phyloP scores from a whole-genome alignment of 768 basidiomycete genomes.

The Pleurotus salmoneostramineus region DNA sequence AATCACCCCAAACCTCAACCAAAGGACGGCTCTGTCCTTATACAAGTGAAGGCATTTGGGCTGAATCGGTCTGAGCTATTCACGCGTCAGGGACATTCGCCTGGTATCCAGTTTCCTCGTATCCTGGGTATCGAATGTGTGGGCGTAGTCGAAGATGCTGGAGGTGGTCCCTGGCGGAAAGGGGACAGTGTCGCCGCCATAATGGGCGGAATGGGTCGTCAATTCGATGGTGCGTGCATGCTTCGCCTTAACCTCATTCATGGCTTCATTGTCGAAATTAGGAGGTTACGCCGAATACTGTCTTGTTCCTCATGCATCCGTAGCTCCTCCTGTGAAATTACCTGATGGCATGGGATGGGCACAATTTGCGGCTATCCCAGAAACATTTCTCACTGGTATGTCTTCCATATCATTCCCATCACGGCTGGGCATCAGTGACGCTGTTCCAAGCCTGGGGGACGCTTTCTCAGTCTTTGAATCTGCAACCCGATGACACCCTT shows the following conservation, averaged over 20 bases:
- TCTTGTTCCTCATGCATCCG: conserved; percentile 17
- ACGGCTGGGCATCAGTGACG: background rate
- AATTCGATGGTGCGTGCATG: conserved; percentile 16
- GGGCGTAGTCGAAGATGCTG: conserved; percentile 21
- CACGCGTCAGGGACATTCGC: conserved; percentile 15
- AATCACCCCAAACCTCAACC: conserved; percentile 15
- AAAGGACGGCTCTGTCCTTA: conserved; percentile 18
- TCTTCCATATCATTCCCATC: background rate
- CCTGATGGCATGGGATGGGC: conserved; percentile 17
- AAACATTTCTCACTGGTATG: conserved; percentile 20
- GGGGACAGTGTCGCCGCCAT: conserved; percentile 20
- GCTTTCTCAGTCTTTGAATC: conserved; percentile 10
- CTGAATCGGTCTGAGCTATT: conserved; percentile 7
- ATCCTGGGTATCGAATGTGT: conserved; percentile 20
- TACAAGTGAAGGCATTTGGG: conserved; percentile 18
- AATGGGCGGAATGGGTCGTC: conserved; percentile 20
- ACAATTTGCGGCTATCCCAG: conserved; percentile 19
- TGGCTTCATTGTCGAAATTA: background rate
- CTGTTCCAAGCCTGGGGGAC: conserved; percentile 16
- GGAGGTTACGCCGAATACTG: conserved; percentile 22
- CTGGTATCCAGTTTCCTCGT: conserved; percentile 17
- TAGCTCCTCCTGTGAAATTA: conserved; percentile 17
- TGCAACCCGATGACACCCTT: conserved; percentile 15
- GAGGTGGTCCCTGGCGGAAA: conserved; percentile 19
- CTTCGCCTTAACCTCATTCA: background rate